Evolutionary conservation across 192 early-diverging fungal species (phyloP), one percentile per base, ranked within the genome.

Genomic region (Coemansia sp.): DNA sequence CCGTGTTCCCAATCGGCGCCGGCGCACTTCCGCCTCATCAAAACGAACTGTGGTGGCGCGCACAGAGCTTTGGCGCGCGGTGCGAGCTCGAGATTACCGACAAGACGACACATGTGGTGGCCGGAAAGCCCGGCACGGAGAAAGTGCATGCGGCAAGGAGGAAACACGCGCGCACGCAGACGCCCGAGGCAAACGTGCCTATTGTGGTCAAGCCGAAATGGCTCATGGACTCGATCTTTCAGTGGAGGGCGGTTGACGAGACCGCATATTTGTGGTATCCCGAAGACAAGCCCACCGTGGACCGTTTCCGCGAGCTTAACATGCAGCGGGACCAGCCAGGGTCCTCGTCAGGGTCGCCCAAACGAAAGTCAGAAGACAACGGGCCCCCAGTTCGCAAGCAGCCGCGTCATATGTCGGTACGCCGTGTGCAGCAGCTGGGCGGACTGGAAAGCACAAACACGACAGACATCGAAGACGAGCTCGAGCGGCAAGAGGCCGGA

Each of bases 101-200:
- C 5, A 64, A 71, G 17, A 86, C 92, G 7, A 98, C 97, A 0
- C 97, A 99, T 68, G 81, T 99, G 8, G 86, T 99, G 40, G 92
- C 94, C 12, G 86, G 86, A 5, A 90, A 93, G 86, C 79, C 69
- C 9, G 86, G 88, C 9, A 92, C 92, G 0, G 83, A 76, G 38
- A 95, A 97, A 78, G 91, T 90, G 3, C 85, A 86, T 20, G 73
- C 79, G 28, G 93, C 92, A 0, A 64, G 70, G 42, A 62, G 73
- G 28, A 70, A 73, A 47, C 66, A 60, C 12, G 37, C 61, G 64
- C 58, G 63, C 64, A 5, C 68, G 24, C 67, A 57, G 44, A 86
- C 88, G 65, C 84, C 20, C 84, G 87, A 26, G 23, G 90, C 86
- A 85, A 78, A 65, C 48, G 64, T 9, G 70, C 75, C 75, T 0